Percentiles rank a stretch among this genome's conserved stretches.
Conservation (phyloP, 306 rosid species). For the Begonia fuchsioides region DNA sequence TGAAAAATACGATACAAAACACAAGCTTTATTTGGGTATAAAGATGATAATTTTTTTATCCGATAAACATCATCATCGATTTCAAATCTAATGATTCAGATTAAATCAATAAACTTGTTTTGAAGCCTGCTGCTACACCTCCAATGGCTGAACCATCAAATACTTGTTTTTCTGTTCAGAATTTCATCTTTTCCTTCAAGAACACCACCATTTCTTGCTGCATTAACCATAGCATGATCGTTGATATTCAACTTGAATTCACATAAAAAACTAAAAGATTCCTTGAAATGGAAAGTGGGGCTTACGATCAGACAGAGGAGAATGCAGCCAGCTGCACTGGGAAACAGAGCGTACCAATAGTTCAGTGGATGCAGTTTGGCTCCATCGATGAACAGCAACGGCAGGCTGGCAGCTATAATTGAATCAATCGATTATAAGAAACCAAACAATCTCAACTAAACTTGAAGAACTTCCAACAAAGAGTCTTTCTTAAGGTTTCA, state of each 20-base stretch:
- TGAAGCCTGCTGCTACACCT: no score
- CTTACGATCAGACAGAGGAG: conserved; percentile 71
- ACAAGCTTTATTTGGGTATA: no score
- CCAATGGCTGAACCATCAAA: no score
- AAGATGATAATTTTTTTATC: no score
- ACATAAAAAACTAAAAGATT: conserved; percentile 2
- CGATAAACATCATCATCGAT: no score
- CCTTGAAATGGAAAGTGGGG: background rate
- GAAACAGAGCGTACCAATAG: conserved; percentile 72
- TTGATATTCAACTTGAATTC: background rate
- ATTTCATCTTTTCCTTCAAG: conserved; percentile 62
- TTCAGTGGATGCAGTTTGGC: conserved; percentile 60
- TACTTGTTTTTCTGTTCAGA: conserved; percentile 33
- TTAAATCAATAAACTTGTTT: no score
- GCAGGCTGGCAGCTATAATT: conserved; percentile 72
- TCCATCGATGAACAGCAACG: conserved; percentile 81
- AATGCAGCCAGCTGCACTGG: conserved; percentile 65
- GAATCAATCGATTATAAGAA: background rate
- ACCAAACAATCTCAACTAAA: background rate
- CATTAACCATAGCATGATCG: conserved; percentile 4
- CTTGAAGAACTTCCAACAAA: background rate
- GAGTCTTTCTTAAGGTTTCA: background rate
- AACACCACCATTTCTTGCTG: conserved; percentile 80
- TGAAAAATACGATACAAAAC: no score
- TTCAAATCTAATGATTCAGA: no score